Conservation (phyloP, 2,329 filamentous ascomycete genomes). For the Amauroascus verrucosus region DNA sequence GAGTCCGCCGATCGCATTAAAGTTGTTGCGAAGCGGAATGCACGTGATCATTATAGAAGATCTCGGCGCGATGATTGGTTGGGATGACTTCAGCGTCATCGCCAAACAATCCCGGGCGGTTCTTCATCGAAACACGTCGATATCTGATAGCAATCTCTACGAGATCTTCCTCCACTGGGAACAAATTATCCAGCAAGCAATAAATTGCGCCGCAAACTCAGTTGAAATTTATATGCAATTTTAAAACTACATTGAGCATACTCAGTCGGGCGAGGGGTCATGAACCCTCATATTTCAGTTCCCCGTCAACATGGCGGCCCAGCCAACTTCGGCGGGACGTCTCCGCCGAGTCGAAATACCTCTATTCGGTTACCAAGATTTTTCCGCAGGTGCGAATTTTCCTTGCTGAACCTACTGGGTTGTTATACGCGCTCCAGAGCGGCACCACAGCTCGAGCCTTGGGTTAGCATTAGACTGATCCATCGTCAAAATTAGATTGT, state of each 20-base stretch:
- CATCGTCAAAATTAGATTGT: conserved; percentile 36
- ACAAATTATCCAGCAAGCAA: no score
- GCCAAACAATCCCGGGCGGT: not conserved
- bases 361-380: conserved; percentile 54
- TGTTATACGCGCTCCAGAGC: not conserved
- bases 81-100: not conserved
- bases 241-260: not conserved
- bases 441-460: not conserved
- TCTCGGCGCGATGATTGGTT: not conserved
- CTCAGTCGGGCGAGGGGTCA: conserved; percentile 22
- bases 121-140: conserved; percentile 5
- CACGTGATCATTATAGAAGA: not conserved
- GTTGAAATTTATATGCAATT: not conserved
- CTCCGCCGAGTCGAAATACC: conserved; percentile 42
- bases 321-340: conserved; percentile 44
- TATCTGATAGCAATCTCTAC: not conserved
- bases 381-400: conserved; percentile 47
- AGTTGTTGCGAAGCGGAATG: not conserved
- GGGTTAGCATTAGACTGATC: conserved; percentile 13
- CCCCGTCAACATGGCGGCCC: conserved; percentile 48
- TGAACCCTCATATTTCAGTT: conserved; percentile 52
- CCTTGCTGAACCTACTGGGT: not conserved
- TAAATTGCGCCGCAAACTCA: no score
- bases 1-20: not conserved
- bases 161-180: not conserved